phyloP scores from a whole-genome alignment of 768 basidiomycete species.

The Boletus coccyginus region DNA sequence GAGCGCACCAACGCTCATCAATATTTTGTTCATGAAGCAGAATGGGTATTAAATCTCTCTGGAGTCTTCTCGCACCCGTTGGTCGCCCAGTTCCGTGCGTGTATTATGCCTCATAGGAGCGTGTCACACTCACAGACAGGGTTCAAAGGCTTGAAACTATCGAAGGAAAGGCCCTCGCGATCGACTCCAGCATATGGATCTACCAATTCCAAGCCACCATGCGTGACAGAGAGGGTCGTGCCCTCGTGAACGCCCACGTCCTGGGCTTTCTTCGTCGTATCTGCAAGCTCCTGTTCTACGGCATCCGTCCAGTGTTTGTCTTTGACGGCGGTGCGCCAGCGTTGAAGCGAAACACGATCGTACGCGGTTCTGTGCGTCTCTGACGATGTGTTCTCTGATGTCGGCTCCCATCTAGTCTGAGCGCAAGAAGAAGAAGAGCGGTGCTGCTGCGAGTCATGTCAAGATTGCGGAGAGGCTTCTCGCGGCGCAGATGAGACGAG shows the following conservation, averaged over 20 bases:
- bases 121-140: constrained; percentile 1
- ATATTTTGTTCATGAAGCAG: constrained; percentile 25
- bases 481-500: constrained; percentile 89
- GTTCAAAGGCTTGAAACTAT: constrained; percentile 79
- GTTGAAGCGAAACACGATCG: constrained; percentile 87
- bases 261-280: constrained; percentile 89
- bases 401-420: constrained; percentile 54
- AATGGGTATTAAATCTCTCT: constrained; percentile 96
- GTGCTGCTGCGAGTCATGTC: constrained; percentile 81
- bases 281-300: constrained; percentile 92
- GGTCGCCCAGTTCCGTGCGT: constrained; percentile 89
- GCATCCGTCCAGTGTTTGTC: constrained; percentile 97
- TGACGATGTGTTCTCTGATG: constrained; percentile 3
- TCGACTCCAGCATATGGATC: constrained; percentile 99
- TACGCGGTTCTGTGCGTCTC: constrained; percentile 36
- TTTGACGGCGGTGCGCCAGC: constrained; percentile 96
- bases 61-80: constrained; percentile 90
- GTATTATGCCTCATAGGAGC: neutral
- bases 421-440: constrained; percentile 86
- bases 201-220: constrained; percentile 99
- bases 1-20: neutral
- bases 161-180: constrained; percentile 93
- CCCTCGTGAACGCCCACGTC: constrained; percentile 89
- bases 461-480: constrained; percentile 89
- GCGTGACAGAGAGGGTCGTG: constrained; percentile 94